phyloP scores from a whole-genome alignment of 495 filamentous ascomycete species.

The Penicillium macrosclerotiorum region DNA sequence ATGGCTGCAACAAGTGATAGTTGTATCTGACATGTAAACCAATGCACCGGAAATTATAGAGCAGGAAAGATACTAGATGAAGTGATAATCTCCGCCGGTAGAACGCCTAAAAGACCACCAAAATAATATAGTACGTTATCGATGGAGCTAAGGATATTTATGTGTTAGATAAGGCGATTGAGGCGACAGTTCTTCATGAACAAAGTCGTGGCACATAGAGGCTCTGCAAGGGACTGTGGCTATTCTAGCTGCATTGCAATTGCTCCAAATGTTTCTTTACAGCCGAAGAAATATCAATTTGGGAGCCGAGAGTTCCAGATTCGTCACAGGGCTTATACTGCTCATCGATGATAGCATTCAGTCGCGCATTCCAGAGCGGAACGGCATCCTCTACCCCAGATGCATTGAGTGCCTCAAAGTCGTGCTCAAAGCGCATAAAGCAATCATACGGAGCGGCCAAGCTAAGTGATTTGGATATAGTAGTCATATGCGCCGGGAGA shows the following conservation, averaged over 20 bases:
- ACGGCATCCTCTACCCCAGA: constrained; percentile 2
- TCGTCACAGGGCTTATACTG: constrained; percentile 1
- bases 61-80: neutral
- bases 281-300: constrained; percentile 9
- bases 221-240: too few relatives aligned
- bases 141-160: too few relatives aligned
- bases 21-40: too few relatives aligned
- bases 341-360: constrained; percentile 8
- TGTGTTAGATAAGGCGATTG: too few relatives aligned
- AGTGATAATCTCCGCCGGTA: neutral
- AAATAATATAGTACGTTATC: too few relatives aligned
- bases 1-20: too few relatives aligned
- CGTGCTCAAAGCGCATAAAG: constrained; percentile 19
- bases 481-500: constrained; percentile 4
- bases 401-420: neutral
- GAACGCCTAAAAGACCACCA: too few relatives aligned
- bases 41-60: too few relatives aligned
- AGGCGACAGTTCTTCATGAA: too few relatives aligned
- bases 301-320: neutral
- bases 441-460: constrained; percentile 8
- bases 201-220: too few relatives aligned
- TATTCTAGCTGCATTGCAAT: too few relatives aligned
- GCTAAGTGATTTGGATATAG: constrained; percentile 6
- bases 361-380: constrained; percentile 16
- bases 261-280: neutral